Evolutionary conservation across 768 basidiomycete species (phyloP).

Genomic region (Mycena alexandri): DNA sequence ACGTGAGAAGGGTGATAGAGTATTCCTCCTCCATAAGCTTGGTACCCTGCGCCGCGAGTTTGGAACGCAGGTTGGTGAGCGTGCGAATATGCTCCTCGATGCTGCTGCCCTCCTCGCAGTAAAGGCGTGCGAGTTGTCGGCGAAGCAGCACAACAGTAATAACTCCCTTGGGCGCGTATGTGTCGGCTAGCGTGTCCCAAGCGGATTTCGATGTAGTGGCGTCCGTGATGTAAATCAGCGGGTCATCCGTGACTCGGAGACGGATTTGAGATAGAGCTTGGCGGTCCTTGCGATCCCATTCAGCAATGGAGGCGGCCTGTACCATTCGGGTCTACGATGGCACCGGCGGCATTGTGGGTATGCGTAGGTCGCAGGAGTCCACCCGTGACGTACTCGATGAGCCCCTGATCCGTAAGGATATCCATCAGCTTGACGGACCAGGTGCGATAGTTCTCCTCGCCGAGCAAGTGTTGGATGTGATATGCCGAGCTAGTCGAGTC

Average conservation of each 20-base stretch:
- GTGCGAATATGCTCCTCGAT: conserved; percentile 48
- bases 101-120: conserved; percentile 46
- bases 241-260: conserved; percentile 30
- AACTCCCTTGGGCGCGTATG: conserved; percentile 46
- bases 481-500: conserved; percentile 22
- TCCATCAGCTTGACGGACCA: conserved; percentile 36
- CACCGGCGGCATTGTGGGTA: neutral
- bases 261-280: conserved; percentile 47
- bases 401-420: conserved; percentile 38
- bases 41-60: conserved; percentile 35
- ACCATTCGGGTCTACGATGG: neutral
- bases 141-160: conserved; percentile 43
- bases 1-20: conserved; percentile 45
- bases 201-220: conserved; percentile 42
- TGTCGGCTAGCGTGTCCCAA: conserved; percentile 45
- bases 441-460: too few relatives aligned
- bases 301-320: neutral
- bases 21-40: conserved; percentile 46
- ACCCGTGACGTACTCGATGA: conserved; percentile 26
- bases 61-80: conserved; percentile 42
- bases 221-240: conserved; percentile 45
- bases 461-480: conserved; percentile 32
- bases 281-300: conserved; percentile 36
- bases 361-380: neutral
- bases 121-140: conserved; percentile 42